Evolutionary conservation across 2,329 filamentous ascomycete genomes (phyloP), one percentile per base, ranked within the genome.

Genomic region (Acrodontium crateriforme): DNA sequence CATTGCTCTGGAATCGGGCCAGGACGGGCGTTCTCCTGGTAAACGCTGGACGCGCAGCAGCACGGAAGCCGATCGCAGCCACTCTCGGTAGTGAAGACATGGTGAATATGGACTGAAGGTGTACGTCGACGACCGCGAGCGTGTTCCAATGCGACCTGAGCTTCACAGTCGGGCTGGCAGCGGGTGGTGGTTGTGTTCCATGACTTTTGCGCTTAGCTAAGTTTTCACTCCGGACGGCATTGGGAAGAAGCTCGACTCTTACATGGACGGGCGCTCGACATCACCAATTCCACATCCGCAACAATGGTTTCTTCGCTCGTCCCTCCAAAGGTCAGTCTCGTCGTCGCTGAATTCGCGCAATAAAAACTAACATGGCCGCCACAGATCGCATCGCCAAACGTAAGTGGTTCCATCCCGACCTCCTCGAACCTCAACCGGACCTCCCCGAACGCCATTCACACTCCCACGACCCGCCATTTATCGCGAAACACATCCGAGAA

Each of bases 311-410:
- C 89, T 58, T 93, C 91, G 70, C 78, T 98, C 62, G 94, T 98
- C 53, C 91, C 91, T 50, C 89, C 91, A 55, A 98, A 98, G 84
- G 87, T 93, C 68, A 48, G 67, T 47, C 37, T 35, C 28, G 25
- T 32, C 30, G 32, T 19, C 16, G 30, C 15, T 11, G 25, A 18
- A 28, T 35, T 35, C 7, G 14, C 52, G 42, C 62, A 67, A 54
- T 66, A 29, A 20, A 24, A 41, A 29, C 49, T 50, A 32, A 52
- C 38, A 23, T 9, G 16, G 3, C 23, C 18, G 10, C 29, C 45
- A 45, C 41, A 85, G 79, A 71, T 89, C 56, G 79, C 81, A 49
- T 85, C 80, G 55, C 81, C 81, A 42, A 78, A 71, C 66, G 81
- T 89, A 79, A 62, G 76, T 69, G 26, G 27, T 27, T 30, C 34